phyloP scores from a whole-genome alignment of 23 red algal species.

The Gracilaria domingensis region DNA sequence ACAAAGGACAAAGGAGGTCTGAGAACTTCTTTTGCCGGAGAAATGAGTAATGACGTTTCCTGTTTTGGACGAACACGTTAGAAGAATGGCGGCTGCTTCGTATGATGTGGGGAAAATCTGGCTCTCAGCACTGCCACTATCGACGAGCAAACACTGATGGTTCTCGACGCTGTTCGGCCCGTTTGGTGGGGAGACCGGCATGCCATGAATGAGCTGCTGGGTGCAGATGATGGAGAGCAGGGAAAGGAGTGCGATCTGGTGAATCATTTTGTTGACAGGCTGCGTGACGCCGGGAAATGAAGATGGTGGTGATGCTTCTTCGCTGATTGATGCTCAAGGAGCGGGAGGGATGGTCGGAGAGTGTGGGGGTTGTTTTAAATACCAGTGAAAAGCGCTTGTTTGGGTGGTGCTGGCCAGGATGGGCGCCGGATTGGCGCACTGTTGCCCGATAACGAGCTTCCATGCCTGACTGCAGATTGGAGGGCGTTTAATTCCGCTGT shows the following conservation, averaged over 20 bases:
- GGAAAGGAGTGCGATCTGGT: neutral
- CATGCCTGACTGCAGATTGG: too few relatives aligned
- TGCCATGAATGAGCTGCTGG: neutral
- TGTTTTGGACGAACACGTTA: neutral
- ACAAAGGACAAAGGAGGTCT: neutral
- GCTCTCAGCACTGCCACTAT: neutral
- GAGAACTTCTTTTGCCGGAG: neutral
- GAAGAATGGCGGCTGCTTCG: slow-evolving; percentile 13
- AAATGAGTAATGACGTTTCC: neutral
- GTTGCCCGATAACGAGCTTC: too few relatives aligned
- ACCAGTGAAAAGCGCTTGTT: neutral
- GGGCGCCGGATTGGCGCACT: too few relatives aligned
- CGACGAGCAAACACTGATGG: neutral
- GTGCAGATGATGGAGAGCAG: neutral
- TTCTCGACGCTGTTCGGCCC: neutral
- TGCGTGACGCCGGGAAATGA: neutral
- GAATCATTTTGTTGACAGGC: neutral
- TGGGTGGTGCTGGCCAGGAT: too few relatives aligned
- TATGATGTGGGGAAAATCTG: neutral
- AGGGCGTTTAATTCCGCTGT: too few relatives aligned
- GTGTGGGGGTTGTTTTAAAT: neutral
- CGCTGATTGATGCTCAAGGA: neutral
- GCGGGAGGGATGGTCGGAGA: neutral
- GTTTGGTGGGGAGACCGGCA: neutral
- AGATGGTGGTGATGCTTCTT: neutral